phyloP scores from a whole-genome alignment of 352 stramenopile species.

The Hyaloperonospora brassicae region DNA sequence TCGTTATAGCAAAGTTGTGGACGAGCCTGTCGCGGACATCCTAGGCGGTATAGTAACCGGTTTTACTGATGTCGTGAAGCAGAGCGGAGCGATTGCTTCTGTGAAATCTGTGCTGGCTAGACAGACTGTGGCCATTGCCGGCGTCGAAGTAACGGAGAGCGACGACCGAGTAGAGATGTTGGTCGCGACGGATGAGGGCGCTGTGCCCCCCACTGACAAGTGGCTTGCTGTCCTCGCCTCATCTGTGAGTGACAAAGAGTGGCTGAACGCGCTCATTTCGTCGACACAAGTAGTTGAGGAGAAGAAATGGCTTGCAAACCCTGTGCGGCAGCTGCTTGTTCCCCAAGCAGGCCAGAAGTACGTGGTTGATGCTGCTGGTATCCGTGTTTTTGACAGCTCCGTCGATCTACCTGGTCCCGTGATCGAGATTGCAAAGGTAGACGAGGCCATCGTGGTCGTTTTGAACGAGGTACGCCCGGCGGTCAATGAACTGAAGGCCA shows the following conservation, averaged over 20 bases:
- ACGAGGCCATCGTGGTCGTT: conserved; percentile 32
- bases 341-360: conserved; percentile 44
- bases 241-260: conserved; percentile 35
- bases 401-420: conserved; percentile 31
- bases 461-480: conserved; percentile 53
- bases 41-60: conserved; percentile 52
- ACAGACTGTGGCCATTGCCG: conserved; percentile 14
- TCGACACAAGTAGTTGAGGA: conserved; percentile 36
- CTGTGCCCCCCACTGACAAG: conserved; percentile 27
- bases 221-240: conserved; percentile 38
- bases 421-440: conserved; percentile 39
- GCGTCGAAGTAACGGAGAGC: conserved; percentile 23
- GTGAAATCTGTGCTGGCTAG: conserved; percentile 1
- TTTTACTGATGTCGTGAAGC: conserved; percentile 41
- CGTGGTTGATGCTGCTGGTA: conserved; percentile 21
- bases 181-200: conserved; percentile 18
- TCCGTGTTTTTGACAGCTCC: conserved; percentile 39
- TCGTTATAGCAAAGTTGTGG: conserved; percentile 58
- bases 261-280: conserved; percentile 47
- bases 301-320: conserved; percentile 67
- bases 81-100: conserved; percentile 12
- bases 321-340: conserved; percentile 41
- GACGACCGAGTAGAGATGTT: conserved; percentile 22
- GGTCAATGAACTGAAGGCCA: conserved; percentile 36
- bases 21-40: conserved; percentile 79